Conservation (phyloP, 2,329 filamentous ascomycete genomes). For the Kalmusia sp. region DNA sequence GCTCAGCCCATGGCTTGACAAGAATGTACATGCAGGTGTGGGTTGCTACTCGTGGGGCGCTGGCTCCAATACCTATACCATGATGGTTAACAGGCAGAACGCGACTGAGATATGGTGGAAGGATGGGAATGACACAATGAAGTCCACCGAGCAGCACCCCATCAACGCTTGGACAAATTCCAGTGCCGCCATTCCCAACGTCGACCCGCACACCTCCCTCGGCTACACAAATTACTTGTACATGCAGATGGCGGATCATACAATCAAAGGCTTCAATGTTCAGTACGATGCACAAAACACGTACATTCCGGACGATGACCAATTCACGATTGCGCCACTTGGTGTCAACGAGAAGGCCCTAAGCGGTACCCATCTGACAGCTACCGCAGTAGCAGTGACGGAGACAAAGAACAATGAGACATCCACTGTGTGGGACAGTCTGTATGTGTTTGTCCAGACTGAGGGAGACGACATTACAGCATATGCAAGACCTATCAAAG, state of each 20-base stretch:
- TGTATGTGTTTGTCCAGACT: constrained; percentile 44
- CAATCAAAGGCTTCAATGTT: constrained; percentile 50
- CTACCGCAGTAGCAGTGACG: constrained; percentile 41
- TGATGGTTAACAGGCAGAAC: constrained; percentile 51
- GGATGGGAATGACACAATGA: constrained; percentile 47
- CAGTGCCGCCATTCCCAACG: constrained; percentile 38
- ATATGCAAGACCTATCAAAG: constrained; percentile 29
- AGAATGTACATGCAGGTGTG: constrained; percentile 54
- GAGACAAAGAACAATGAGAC: constrained; percentile 25
- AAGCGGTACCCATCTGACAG: constrained; percentile 50
- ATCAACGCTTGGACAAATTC: constrained; percentile 50
- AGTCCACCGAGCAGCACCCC: constrained; percentile 41
- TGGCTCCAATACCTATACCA: constrained; percentile 50
- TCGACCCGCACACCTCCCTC: constrained; percentile 49
- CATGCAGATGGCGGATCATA: constrained; percentile 45
- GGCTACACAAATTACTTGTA: constrained; percentile 54
- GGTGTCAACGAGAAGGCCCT: constrained; percentile 39
- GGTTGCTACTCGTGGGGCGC: constrained; percentile 54
- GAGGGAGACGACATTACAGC: constrained; percentile 38
- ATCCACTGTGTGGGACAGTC: constrained; percentile 28
- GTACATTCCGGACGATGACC: constrained; percentile 30
- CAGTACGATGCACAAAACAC: constrained; percentile 50
- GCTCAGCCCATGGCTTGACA: constrained; percentile 46
- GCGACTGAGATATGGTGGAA: constrained; percentile 54
- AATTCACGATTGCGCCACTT: constrained; percentile 41